Percentiles rank a stretch among this genome's conserved stretches.
Evolutionary conservation across 2,329 filamentous ascomycete genomes (phyloP).

Genomic region (Mollisiaceae sp.): DNA sequence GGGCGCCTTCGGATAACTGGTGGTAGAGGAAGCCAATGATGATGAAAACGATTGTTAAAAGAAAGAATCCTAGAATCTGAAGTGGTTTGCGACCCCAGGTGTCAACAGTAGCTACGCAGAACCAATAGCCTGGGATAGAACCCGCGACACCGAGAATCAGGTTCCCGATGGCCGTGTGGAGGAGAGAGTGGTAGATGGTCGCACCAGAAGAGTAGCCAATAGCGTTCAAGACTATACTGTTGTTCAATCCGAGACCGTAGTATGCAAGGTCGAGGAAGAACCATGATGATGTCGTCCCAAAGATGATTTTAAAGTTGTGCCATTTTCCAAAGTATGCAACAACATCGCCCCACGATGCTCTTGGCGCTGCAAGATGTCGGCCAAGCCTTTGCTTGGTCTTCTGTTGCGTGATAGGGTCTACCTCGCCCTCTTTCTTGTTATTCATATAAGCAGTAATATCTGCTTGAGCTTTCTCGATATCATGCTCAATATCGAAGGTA

Average conservation of each 20-base stretch:
- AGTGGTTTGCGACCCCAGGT: slow-evolving; percentile 79
- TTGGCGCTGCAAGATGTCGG: slow-evolving; percentile 64
- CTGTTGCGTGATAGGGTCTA: slow-evolving; percentile 55
- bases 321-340: slow-evolving; percentile 69
- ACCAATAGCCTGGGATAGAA: slow-evolving; percentile 81
- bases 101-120: slow-evolving; percentile 74
- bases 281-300: slow-evolving; percentile 82
- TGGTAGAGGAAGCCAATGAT: slow-evolving; percentile 66
- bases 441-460: slow-evolving; percentile 68
- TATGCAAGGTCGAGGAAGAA: slow-evolving; percentile 77
- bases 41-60: slow-evolving; percentile 66
- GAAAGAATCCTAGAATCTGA: slow-evolving; percentile 66
- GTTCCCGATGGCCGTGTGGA: slow-evolving; percentile 76
- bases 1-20: slow-evolving; percentile 51
- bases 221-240: slow-evolving; percentile 69
- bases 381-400: slow-evolving; percentile 59
- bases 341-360: slow-evolving; percentile 74
- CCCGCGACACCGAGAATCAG: slow-evolving; percentile 79
- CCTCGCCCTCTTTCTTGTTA: slow-evolving; percentile 53
- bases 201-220: slow-evolving; percentile 72
- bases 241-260: slow-evolving; percentile 78
- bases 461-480: slow-evolving; percentile 75
- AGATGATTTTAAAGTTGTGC: slow-evolving; percentile 71
- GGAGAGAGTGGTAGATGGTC: slow-evolving; percentile 71
- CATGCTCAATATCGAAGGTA: slow-evolving; percentile 79